Conservation (phyloP, 73 alveolate genomes). For the Tetrahymena elliotti region DNA sequence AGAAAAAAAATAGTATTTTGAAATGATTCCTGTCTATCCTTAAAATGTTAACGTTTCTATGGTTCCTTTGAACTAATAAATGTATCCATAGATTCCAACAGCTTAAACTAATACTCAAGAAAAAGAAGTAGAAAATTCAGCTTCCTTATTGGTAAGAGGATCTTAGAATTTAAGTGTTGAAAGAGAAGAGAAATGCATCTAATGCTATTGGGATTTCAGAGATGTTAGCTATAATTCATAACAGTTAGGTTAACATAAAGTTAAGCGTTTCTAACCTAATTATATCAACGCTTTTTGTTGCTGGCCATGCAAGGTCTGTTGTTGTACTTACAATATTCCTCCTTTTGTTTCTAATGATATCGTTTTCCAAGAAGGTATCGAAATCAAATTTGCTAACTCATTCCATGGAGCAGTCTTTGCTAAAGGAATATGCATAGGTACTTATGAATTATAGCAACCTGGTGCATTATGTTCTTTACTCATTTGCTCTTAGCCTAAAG, state of each 20-base stretch:
- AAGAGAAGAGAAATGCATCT: not conserved
- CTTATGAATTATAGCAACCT: not conserved
- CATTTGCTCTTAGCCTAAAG: not conserved
- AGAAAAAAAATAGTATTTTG: not conserved
- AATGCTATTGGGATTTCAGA: not conserved
- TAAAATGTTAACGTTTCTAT: not conserved
- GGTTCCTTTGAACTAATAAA: not conserved
- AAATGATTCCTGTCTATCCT: not conserved
- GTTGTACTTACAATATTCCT: not conserved
- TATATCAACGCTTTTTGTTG: not conserved
- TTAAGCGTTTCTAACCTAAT: not conserved
- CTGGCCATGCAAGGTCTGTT: not conserved
- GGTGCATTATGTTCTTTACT: not conserved
- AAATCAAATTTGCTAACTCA: not conserved
- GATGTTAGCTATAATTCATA: not conserved
- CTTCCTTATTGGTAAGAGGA: not conserved
- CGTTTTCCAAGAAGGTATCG: not conserved
- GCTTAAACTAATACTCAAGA: not conserved
- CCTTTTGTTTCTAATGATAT: not conserved
- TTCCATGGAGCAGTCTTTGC: not conserved
- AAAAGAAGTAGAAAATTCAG: not conserved
- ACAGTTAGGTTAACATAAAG: not conserved
- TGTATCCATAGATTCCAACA: not conserved
- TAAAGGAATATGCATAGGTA: not conserved
- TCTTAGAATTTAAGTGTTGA: not conserved